Conservation (phyloP, 78 protist species). For the Dictyostelium brefeldianum region DNA sequence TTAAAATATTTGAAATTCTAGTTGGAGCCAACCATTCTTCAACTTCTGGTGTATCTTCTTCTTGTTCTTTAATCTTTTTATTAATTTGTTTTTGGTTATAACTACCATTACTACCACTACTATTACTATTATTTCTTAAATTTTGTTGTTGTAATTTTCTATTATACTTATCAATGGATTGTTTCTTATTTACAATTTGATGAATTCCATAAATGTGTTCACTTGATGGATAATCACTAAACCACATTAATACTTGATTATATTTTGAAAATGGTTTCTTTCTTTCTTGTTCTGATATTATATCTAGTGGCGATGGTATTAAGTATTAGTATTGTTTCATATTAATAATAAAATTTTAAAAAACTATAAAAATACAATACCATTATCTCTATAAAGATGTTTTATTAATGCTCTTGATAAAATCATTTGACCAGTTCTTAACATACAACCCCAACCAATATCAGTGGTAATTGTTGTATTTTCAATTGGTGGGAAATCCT, state of each 20-base stretch:
- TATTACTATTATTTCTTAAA: background rate
- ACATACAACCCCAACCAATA: conserved; percentile 87
- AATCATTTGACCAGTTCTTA: conserved; percentile 80
- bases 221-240: conserved; percentile 50
- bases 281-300: background rate
- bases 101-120: background rate
- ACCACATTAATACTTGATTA: conserved; percentile 42
- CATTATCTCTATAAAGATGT: conserved; percentile 50
- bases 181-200: conserved; percentile 65
- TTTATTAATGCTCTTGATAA: conserved; percentile 48
- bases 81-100: background rate
- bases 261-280: conserved; percentile 30
- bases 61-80: background rate
- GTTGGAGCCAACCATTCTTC: conserved; percentile 85
- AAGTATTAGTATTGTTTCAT: too few species aligned
- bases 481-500: conserved; percentile 72
- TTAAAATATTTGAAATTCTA: conserved; percentile 47
- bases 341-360: background rate
- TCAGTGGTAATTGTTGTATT: conserved; percentile 72
- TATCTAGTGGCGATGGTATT: background rate
- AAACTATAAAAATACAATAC: background rate
- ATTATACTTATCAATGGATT: conserved; percentile 15
- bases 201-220: conserved; percentile 48
- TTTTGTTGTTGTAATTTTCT: conserved; percentile 26
- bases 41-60: background rate